Evolutionary conservation across 1,139 yeast species (phyloP).

Genomic region (Suhomyces maxii): DNA sequence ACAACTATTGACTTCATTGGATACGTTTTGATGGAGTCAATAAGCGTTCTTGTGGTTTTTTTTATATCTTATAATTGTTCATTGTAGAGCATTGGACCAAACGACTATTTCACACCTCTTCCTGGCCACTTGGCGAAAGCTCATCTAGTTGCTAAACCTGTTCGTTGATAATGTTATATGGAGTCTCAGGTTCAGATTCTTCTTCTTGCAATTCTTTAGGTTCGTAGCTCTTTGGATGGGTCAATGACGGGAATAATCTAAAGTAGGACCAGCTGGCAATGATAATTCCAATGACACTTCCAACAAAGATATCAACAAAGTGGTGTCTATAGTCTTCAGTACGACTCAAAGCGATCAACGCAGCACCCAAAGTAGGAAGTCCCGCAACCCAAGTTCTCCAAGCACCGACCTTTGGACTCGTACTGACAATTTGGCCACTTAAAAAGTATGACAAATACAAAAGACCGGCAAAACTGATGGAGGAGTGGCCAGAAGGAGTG

Average conservation of each 20-base stretch:
- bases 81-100: no score
- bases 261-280: constrained; percentile 41
- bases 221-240: constrained; percentile 21
- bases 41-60: no score
- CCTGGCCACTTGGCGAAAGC: no score
- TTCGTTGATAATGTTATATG: constrained; percentile 6
- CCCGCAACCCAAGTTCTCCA: constrained; percentile 51
- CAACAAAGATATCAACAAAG: constrained; percentile 65
- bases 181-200: constrained; percentile 7
- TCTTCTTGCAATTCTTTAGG: constrained; percentile 24
- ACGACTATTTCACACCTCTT: no score
- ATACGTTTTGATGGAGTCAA: no score
- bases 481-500: constrained; percentile 79
- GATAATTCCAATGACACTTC: constrained; percentile 52
- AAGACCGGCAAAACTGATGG: constrained; percentile 65
- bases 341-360: constrained; percentile 65
- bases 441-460: constrained; percentile 65
- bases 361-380: constrained; percentile 54
- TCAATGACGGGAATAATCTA: constrained; percentile 35
- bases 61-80: no score
- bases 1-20: no score
- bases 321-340: constrained; percentile 82
- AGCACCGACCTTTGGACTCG: constrained; percentile 43
- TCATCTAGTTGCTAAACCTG: constrained; percentile 1
- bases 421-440: constrained; percentile 55